phyloP scores from a whole-genome alignment of 2,329 filamentous ascomycete species.

The Aspergillus melleus region DNA sequence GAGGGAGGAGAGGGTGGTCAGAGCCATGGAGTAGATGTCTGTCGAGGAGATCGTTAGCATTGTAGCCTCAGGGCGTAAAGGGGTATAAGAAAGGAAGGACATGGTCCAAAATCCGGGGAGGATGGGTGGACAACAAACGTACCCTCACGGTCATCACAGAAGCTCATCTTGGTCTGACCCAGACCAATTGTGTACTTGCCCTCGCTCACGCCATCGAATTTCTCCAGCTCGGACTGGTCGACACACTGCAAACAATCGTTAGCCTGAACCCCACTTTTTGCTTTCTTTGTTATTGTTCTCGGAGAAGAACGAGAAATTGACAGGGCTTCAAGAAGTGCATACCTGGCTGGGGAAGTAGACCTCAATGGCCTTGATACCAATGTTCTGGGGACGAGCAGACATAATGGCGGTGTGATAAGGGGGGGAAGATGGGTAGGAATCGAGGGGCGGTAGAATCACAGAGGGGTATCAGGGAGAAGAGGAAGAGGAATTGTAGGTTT shows the following conservation, averaged over 20 bases:
- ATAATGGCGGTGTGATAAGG: slow-evolving; percentile 49
- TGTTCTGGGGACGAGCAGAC: slow-evolving; percentile 77
- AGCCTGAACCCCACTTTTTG: slow-evolving; percentile 4
- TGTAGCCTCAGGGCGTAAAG: background rate
- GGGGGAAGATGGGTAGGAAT: slow-evolving; percentile 8
- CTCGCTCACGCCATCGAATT: slow-evolving; percentile 77
- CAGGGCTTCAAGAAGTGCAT: slow-evolving; percentile 33
- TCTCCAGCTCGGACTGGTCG: slow-evolving; percentile 78
- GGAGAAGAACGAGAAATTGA: background rate
- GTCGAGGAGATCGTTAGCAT: slow-evolving; percentile 34
- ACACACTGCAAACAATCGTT: slow-evolving; percentile 63
- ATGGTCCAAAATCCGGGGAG: background rate
- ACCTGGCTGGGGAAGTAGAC: slow-evolving; percentile 87
- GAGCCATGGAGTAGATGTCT: slow-evolving; percentile 86
- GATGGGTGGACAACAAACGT: slow-evolving; percentile 26
- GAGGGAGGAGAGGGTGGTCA: slow-evolving; percentile 75
- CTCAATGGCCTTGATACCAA: slow-evolving; percentile 91
- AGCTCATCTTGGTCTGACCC: slow-evolving; percentile 88
- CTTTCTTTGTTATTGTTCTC: background rate
- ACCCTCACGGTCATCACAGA: slow-evolving; percentile 89
- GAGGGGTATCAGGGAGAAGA: background rate
- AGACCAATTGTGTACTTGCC: slow-evolving; percentile 92
- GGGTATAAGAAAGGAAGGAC: background rate
- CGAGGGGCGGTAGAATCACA: slow-evolving; percentile 5
- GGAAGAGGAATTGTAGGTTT: background rate